Evolutionary conservation across 495 filamentous ascomycete genomes (phyloP).

Genomic region (Trichocladium uniseriatum): DNA sequence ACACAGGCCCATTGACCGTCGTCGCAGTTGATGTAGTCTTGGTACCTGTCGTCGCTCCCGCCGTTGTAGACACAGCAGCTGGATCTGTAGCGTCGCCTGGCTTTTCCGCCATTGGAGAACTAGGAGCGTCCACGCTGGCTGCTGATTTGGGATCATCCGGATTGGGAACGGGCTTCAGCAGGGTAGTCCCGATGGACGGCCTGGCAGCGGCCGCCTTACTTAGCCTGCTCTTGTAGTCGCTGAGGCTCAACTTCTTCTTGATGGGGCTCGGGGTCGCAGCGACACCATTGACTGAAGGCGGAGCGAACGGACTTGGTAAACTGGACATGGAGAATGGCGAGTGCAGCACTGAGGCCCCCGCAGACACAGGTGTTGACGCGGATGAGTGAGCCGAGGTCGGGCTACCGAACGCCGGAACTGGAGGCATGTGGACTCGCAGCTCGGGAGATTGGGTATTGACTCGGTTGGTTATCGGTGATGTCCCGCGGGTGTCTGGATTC

Average conservation of each 20-base stretch:
- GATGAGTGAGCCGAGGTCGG: constrained; percentile 21
- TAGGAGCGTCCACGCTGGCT: constrained; percentile 20
- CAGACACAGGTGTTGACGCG: constrained; percentile 36
- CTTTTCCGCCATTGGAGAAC: constrained; percentile 27
- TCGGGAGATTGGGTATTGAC: constrained; percentile 35
- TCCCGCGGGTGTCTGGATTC: constrained; percentile 5
- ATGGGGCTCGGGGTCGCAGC: constrained; percentile 49
- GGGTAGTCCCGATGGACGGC: constrained; percentile 26
- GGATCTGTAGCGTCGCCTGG: not conserved
- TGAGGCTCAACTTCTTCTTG: constrained; percentile 65
- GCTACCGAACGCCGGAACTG: constrained; percentile 33
- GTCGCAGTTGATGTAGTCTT: not conserved
- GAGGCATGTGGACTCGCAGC: constrained; percentile 44
- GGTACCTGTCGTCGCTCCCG: not conserved
- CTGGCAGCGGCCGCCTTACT: constrained; percentile 36
- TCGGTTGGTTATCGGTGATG: constrained; percentile 3
- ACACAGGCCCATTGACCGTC: constrained; percentile 7
- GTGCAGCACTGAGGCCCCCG: constrained; percentile 36
- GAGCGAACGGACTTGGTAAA: constrained; percentile 34
- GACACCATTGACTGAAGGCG: constrained; percentile 35
- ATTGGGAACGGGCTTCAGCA: constrained; percentile 27
- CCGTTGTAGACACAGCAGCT: not conserved
- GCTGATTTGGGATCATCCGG: constrained; percentile 38
- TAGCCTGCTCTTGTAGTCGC: constrained; percentile 54
- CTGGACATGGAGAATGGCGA: constrained; percentile 40